Base-by-base conservation (phyloP, 805 yeast genomes). In the Suhomyces xylopsoci region DNA sequence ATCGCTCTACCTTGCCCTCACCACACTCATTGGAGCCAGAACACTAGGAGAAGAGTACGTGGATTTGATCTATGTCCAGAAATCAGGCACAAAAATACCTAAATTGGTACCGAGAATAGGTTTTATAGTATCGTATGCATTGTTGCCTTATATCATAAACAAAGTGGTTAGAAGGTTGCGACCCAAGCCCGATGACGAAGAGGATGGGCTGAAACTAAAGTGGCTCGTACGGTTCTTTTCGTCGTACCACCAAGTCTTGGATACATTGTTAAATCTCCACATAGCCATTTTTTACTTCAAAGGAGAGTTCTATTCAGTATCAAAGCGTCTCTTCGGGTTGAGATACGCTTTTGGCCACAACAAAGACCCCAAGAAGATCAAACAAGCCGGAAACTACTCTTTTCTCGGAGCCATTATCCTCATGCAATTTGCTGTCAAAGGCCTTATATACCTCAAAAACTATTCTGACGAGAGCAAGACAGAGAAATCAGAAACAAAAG, bases 21-120 rank as follows among this genome's bases (percentile, higher is more conserved):
- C 97, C 0, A 92, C 97, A 0, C 69, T 87, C 12, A 53, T 81
- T 5, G 93, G 93, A 0, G 81, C 88, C 1, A 77, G 93, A 50
- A 93, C 98, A 0, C 70, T 94, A 25, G 99, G 99, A 1, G 98
- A 93, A 65, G 97, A 93, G 69, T 93, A 93, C 68, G 91, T 91
- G 12, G 97, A 93, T 66, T 70, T 90, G 51, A 68, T 83, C 7
- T 87, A 88, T 62, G 90, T 87, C 6, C 73, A 71, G 40, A 70
- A 81, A 48, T 66, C 67, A 34, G 89, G 90, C 0, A 75, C 60
- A 17, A 62, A 70, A 42, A 65, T 87, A 5, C 87, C 88, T 0
- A 68, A 66, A 32, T 28, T 69, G 3, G 19, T 57, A 1, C 73
- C 81, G 26, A 74, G 90, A 51, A 52, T 83, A 1, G 82, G 84